A percentile compares a stretch with the other conserved stretches of the same genome.
Conservation (phyloP, 1,284 basidiomycete species). For the Cutaneotrichosporon sp. region DNA sequence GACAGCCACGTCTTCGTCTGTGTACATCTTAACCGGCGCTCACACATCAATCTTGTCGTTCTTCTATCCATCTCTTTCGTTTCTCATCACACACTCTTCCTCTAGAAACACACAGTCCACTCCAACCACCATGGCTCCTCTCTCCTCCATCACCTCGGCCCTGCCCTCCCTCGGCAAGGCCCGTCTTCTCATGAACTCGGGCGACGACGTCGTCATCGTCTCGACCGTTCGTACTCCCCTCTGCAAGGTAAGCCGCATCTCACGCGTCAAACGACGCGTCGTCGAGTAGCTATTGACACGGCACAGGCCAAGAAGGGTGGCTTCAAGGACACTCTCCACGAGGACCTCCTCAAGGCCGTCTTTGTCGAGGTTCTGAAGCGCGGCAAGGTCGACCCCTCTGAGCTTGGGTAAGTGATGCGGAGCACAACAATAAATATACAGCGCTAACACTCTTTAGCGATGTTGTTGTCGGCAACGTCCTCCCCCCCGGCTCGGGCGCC, state of each 20-base stretch:
- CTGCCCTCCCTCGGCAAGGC: conserved; percentile 52
- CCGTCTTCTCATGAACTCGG: conserved; percentile 56
- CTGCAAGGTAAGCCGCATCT: conserved; percentile 63
- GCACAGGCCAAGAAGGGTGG: conserved; percentile 68
- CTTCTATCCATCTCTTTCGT: conserved; percentile 1
- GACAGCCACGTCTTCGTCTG: no score
- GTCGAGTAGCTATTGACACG: not conserved
- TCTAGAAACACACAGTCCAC: not conserved
- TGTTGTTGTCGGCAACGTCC: conserved; percentile 86
- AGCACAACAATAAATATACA: no score
- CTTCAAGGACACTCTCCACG: conserved; percentile 87
- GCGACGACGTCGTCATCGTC: conserved; percentile 86
- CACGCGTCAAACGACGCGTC: no score
- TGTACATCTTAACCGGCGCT: not conserved
- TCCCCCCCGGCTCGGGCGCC: conserved; percentile 87
- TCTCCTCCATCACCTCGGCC: conserved; percentile 40
- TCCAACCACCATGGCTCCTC: conserved; percentile 32
- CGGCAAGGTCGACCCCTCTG: conserved; percentile 39
- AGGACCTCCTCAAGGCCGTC: conserved; percentile 80
- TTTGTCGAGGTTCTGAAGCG: conserved; percentile 61
- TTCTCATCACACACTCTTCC: not conserved
- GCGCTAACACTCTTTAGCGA: conserved; percentile 70
- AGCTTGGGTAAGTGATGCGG: conserved; percentile 38
- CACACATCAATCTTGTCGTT: not conserved
- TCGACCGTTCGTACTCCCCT: conserved; percentile 81